Base-by-base conservation (phyloP, 495 filamentous ascomycete species). In the Rostrohypoxylon terebratum region DNA sequence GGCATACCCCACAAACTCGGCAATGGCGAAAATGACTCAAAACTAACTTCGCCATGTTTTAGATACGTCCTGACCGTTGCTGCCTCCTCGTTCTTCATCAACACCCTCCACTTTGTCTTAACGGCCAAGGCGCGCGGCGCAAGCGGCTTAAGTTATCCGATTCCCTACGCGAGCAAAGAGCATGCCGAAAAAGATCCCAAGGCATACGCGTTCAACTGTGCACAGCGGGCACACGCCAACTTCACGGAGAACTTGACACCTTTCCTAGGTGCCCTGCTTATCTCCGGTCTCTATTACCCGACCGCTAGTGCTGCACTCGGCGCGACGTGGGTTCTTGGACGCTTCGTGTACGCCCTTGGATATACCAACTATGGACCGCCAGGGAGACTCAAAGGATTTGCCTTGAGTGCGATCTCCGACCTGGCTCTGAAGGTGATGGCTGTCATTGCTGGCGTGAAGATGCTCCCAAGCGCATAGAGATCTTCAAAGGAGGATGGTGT, bases 181-280 rank as follows among this genome's bases (percentile, higher is more conserved):
- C 79, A 83, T 36, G 84, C 88, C 75, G 86, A 86, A 36, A 89
- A 90, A 73, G 89, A 85, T 67, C 73, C 77, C 65, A 78, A 80
- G 50, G 83, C 84, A 21, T 84, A 73, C 65, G 61, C 70, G 42
- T 85, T 86, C 75, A 84, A 89, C 83, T 85, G 87, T 74, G 82
- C 90, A 44, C 92, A 94, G 78, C 88, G 91, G 59, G 89, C 91
- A 4, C 92, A 94, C 82, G 75, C 80, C 68, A 92, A 93, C 80
- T 93, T 87, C 79, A 82, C 87, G 54, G 92, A 94, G 79, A 90
- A 91, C 76, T 77, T 88, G 16, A 73, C 88, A 4, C 83, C 88
- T 28, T 83, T 90, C 81, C 77, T 92, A 36, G 83, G 81, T 44
- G 83, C 82, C 33, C 79, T 92, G 18, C 79, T 91, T 54, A 82